Evolutionary conservation across 2,329 filamentous ascomycete genomes (phyloP).

Genomic region (Raffaelea ambrosiae): DNA sequence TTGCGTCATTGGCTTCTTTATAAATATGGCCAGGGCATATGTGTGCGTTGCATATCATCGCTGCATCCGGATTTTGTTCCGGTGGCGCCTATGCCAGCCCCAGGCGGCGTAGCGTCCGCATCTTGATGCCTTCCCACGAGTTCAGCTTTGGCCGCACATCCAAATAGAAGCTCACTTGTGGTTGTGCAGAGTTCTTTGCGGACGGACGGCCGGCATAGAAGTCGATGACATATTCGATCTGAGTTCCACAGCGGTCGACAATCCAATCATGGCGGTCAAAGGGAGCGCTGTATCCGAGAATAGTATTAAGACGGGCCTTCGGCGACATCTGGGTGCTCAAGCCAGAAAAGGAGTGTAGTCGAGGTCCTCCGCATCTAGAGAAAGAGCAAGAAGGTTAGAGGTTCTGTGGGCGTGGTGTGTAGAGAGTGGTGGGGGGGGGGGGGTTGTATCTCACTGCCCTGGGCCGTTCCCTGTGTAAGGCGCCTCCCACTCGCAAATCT

Average conservation of each 20-base stretch:
- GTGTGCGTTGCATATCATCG: neutral
- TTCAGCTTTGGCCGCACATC: slow-evolving; percentile 63
- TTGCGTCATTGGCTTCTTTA: too few species aligned
- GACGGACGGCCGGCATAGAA: slow-evolving; percentile 71
- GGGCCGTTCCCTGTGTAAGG: slow-evolving; percentile 46
- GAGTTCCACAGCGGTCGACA: slow-evolving; percentile 78
- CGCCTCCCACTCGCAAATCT: slow-evolving; percentile 84
- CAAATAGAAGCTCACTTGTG: slow-evolving; percentile 52
- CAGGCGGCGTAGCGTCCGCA: slow-evolving; percentile 45
- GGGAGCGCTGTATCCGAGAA: slow-evolving; percentile 80
- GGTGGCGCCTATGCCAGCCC: slow-evolving; percentile 33
- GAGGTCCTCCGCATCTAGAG: slow-evolving; percentile 59
- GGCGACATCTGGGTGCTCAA: slow-evolving; percentile 64
- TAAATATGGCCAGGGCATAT: too few species aligned
- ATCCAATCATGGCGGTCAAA: slow-evolving; percentile 98
- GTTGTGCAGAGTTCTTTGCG: neutral
- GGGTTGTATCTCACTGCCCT: slow-evolving; percentile 51
- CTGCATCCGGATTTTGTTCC: neutral
- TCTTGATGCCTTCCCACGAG: slow-evolving; percentile 59
- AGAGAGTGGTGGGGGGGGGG: too few species aligned
- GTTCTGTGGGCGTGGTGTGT: too few species aligned
- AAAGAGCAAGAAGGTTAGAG: slow-evolving; percentile 4
- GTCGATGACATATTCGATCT: slow-evolving; percentile 93
- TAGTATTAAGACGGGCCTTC: slow-evolving; percentile 70
- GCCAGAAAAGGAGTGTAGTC: slow-evolving; percentile 76